A percentile compares a stretch with the other conserved stretches of the same genome.
phyloP scores from a whole-genome alignment of 345 rosid species.

The Mercurialis annua region DNA sequence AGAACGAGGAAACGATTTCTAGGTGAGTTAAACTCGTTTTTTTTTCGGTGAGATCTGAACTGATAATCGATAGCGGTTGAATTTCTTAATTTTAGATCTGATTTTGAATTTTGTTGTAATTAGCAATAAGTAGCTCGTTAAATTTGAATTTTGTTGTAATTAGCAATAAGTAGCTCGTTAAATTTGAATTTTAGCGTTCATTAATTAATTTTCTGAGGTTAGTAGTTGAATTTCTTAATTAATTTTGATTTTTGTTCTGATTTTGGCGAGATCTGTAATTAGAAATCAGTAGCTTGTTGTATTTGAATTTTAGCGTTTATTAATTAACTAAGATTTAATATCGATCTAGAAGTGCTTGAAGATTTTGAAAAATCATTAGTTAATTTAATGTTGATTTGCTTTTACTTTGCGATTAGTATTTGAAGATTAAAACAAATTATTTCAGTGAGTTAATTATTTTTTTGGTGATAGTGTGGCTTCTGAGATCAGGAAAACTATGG shows the following conservation, averaged over 20 bases:
- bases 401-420: no score
- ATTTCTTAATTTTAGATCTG: neutral
- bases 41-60: neutral
- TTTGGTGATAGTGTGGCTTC: conserved; percentile 55
- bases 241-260: no score
- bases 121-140: neutral
- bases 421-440: neutral
- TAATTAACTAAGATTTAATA: no score
- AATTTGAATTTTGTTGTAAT: neutral
- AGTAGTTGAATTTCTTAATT: neutral
- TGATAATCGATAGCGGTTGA: neutral
- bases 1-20: conserved; percentile 80
- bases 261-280: neutral
- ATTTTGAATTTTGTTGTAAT: neutral
- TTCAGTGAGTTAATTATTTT: neutral
- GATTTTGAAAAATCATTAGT: neutral
- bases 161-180: no score
- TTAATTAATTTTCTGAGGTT: no score
- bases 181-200: no score
- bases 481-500: conserved; percentile 61
- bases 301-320: neutral
- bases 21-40: conserved; percentile 36
- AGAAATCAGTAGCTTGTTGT: neutral
- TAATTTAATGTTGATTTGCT: neutral
- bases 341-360: no score